Conservation (phyloP, 345 rosid genomes). For the Orychophragmus violaceus region DNA sequence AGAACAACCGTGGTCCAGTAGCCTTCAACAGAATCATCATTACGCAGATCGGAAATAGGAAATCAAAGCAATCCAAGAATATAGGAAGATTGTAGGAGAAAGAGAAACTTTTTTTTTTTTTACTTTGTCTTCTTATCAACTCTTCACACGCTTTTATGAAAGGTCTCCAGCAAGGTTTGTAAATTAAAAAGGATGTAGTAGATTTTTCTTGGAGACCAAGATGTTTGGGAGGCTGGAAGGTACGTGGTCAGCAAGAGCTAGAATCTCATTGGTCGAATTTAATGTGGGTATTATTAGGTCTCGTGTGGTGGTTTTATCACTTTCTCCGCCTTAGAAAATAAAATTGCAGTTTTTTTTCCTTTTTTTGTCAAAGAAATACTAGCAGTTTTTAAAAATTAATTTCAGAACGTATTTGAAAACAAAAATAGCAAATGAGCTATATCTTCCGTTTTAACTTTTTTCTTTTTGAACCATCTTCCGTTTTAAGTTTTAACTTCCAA, state of each 20-base stretch:
- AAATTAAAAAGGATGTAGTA: background rate
- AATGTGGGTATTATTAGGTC: conserved; percentile 11
- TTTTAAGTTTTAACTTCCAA: too few relatives aligned
- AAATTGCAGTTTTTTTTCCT: too few relatives aligned
- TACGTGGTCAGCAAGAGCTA: conserved; percentile 12
- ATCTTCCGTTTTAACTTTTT: too few relatives aligned
- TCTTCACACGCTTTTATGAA: too few relatives aligned
- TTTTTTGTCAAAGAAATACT: too few relatives aligned
- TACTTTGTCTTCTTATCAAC: conserved; percentile 4
- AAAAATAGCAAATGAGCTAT: too few relatives aligned
- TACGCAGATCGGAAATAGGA: background rate
- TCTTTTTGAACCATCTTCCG: too few relatives aligned
- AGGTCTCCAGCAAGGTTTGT: background rate
- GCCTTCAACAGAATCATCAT: conserved; percentile 14
- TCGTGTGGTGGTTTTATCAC: background rate
- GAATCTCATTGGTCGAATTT: conserved; percentile 5
- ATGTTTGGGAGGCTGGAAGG: conserved; percentile 4
- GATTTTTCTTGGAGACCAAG: conserved; percentile 20
- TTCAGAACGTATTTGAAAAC: too few relatives aligned
- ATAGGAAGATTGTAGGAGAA: conserved; percentile 3
- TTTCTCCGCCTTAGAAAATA: too few relatives aligned
- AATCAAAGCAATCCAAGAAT: conserved; percentile 21
- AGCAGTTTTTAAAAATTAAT: too few relatives aligned
- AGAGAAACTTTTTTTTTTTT: background rate
- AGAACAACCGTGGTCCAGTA: background rate